Evolutionary conservation across 2,329 filamentous ascomycete species (phyloP).

Genomic region (Cytospora paraplurivora): DNA sequence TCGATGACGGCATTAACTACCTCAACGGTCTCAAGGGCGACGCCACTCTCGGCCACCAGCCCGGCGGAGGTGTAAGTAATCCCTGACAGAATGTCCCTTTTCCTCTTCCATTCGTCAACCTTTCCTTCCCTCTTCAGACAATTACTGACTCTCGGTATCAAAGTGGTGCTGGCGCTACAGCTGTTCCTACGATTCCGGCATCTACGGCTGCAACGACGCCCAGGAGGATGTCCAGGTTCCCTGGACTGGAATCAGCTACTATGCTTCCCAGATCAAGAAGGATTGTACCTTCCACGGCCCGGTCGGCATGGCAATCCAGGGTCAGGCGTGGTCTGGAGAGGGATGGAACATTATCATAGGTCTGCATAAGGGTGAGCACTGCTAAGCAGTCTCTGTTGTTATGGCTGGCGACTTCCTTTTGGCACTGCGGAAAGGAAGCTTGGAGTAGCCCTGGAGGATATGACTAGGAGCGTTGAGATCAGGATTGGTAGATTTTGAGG

Average conservation of each 20-base stretch:
- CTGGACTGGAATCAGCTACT: conserved; percentile 6
- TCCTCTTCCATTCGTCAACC: no score
- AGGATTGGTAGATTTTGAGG: not conserved
- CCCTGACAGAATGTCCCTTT: no score
- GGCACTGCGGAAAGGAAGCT: not conserved
- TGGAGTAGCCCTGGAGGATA: no score
- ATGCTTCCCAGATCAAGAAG: conserved; percentile 8
- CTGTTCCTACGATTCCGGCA: not conserved
- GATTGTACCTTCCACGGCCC: not conserved
- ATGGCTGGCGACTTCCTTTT: not conserved
- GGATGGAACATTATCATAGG: conserved; percentile 17
- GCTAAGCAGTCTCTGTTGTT: not conserved
- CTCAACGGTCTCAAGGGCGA: not conserved
- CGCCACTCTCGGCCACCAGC: conserved; percentile 7
- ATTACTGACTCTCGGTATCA: no score
- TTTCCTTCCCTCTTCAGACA: no score
- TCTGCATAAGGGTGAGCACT: not conserved
- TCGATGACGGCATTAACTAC: not conserved
- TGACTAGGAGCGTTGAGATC: not conserved
- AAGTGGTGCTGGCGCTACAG: conserved; percentile 11
- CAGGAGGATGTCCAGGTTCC: not conserved
- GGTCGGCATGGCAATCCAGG: not conserved
- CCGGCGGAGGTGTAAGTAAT: not conserved
- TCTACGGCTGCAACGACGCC: conserved; percentile 17
- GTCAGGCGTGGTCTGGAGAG: conserved; percentile 8